A percentile compares a stretch with the other conserved stretches of the same genome.
phyloP scores from a whole-genome alignment of 2,329 filamentous ascomycete species.

The Tolypocladium amazonense region DNA sequence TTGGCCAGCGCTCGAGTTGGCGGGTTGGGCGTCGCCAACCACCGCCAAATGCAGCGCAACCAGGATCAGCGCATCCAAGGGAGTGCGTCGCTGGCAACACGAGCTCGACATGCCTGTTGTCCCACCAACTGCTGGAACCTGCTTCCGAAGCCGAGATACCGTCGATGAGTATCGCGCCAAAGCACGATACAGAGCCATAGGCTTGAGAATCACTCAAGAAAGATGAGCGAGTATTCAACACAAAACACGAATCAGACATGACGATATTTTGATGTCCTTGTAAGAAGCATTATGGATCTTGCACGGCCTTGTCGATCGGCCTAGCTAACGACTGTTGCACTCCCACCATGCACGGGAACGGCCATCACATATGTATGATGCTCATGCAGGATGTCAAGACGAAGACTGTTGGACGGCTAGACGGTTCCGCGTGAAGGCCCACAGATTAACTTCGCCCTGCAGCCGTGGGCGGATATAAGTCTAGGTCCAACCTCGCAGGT shows the following conservation, averaged over 20 bases:
- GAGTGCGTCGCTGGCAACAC: not conserved
- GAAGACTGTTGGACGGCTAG: not conserved
- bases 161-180: not conserved
- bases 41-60: not conserved
- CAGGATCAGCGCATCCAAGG: not conserved
- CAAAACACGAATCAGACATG: not conserved
- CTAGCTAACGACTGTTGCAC: not conserved
- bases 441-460: not conserved
- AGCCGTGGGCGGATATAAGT: conserved; percentile 1
- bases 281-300: not conserved
- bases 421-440: not conserved
- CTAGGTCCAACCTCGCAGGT: not conserved
- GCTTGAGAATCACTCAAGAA: not conserved
- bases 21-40: not conserved
- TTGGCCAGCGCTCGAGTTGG: not conserved
- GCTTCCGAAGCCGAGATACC: not conserved
- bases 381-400: conserved; percentile 1
- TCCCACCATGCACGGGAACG: no score
- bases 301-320: not conserved
- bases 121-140: not conserved
- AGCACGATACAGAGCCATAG: not conserved
- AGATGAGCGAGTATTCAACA: no score
- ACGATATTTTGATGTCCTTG: not conserved
- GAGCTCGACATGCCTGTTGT: not conserved
- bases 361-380: not conserved